Evolutionary conservation across 78 protist species (phyloP), one percentile per base, ranked within the genome.

Genomic region (Anaeramoeba flamelloides): DNA sequence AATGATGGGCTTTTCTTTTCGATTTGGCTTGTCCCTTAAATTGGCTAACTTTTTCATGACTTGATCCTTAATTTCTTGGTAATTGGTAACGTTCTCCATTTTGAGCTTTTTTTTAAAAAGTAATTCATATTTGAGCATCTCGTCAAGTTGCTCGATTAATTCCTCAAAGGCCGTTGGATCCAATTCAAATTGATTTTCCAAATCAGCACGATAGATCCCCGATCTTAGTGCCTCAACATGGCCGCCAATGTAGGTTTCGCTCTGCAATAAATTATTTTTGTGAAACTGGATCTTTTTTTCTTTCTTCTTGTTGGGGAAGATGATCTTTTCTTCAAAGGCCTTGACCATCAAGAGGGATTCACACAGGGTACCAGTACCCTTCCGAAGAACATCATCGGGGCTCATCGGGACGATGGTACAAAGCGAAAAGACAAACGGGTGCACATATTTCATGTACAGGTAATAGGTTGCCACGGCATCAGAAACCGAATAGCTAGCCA

Each of bases 291-390:
- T 2, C 26, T 30, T 36, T 26, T 81, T 89, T 1, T 75, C 79
- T 0, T 33, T 39, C 40, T 93, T 89, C 83, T 95, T 98, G 92
- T 96, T 89, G 0, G 99, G 99, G 41, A 88, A 91, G 40, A 96
- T 77, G 3, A 98, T 87, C 64, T 87, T 79, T 32, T 77, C 90
- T 1, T 82, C 2, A 76, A 30, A 89, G 2, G 98, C 96, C 2
- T 78, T 26, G 36, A 83, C 93, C 95, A 94, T 91, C 34, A 95
- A 88, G 40, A 97, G 84, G 0, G 91, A 53, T 85, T 98, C 99
- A 79, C 99, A 97, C 22, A 97, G 91, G 3, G 97, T 91, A 36
- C 99, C 99, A 0, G 98, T 91, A 36, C 99, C 99, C 80, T 94
- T 94, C 32, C 97, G 84, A 79, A 95, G 82, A 26, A 84, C 98